phyloP scores from a whole-genome alignment of 169 alveolate genomes.

The Theileria luwenshuni region DNA sequence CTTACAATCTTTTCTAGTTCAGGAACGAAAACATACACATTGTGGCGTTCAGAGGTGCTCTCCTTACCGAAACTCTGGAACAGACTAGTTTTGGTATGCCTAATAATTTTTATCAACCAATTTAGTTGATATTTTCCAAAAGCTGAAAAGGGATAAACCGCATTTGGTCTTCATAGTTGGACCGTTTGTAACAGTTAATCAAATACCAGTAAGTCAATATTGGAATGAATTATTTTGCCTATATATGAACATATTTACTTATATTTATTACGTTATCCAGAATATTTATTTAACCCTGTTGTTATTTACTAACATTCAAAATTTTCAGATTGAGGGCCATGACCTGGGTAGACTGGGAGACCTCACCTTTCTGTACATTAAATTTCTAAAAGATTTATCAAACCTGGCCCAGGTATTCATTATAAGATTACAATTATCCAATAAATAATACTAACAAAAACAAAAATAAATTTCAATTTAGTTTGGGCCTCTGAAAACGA shows the following conservation, averaged over 20 bases:
- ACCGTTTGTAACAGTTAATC: conserved; percentile 63
- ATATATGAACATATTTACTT: no score
- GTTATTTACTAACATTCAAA: no score
- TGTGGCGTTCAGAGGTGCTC: conserved; percentile 45
- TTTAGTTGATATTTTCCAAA: conserved; percentile 47
- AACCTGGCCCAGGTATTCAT: conserved; percentile 21
- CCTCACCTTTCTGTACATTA: conserved; percentile 42
- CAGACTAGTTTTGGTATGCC: conserved; percentile 50
- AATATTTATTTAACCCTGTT: no score
- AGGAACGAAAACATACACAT: conserved; percentile 56
- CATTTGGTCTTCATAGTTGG: conserved; percentile 66
- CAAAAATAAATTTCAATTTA: conserved; percentile 2
- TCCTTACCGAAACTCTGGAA: conserved; percentile 53
- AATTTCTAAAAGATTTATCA: conserved; percentile 47
- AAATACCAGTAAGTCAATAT: conserved; percentile 43
- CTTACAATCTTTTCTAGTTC: conserved; percentile 25
- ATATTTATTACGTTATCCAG: neutral
- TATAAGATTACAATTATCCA: neutral
- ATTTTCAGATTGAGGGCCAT: conserved; percentile 48
- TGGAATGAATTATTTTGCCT: no score
- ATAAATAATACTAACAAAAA: neutral
- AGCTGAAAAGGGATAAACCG: conserved; percentile 57
- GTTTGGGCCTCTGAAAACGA: conserved; percentile 28
- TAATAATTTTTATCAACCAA: neutral
- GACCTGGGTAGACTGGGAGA: conserved; percentile 55